phyloP scores from a whole-genome alignment of 768 basidiomycete species.

The Ramaria rubella region DNA sequence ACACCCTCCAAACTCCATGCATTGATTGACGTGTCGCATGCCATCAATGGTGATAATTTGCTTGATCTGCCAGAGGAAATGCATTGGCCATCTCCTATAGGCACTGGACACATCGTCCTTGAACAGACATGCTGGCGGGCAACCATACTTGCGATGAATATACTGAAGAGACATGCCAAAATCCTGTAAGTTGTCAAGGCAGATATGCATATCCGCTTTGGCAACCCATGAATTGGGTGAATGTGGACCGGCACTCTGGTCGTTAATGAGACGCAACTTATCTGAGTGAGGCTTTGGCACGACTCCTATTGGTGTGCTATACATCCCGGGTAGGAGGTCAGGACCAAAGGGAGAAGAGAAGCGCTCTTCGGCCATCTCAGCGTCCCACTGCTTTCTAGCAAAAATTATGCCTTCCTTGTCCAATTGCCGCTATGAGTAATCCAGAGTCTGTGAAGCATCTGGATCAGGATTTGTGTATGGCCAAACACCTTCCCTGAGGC shows the following conservation, averaged over 20 bases:
- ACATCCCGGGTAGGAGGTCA: constrained; percentile 24
- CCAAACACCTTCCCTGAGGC: constrained; percentile 39
- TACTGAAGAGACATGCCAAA: constrained; percentile 20
- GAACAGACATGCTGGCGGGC: constrained; percentile 15
- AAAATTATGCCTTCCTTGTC: constrained; percentile 17
- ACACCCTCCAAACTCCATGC: constrained; percentile 28
- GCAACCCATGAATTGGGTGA: no score
- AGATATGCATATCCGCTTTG: no score
- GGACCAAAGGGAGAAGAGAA: constrained; percentile 23
- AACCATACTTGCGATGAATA: constrained; percentile 7
- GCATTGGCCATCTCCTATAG: constrained; percentile 30
- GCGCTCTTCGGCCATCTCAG: constrained; percentile 15
- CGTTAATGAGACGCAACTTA: constrained; percentile 24
- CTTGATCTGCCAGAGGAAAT: constrained; percentile 36
- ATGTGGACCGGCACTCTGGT: constrained; percentile 29
- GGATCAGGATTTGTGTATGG: constrained; percentile 29
- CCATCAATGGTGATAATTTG: constrained; percentile 25
- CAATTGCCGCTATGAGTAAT: background rate
- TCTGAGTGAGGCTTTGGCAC: constrained; percentile 25
- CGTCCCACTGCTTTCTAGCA: constrained; percentile 20
- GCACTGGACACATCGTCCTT: constrained; percentile 36
- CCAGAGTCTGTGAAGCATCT: background rate
- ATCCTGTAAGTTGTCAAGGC: constrained; percentile 17
- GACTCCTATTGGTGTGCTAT: constrained; percentile 19
- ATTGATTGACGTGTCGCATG: constrained; percentile 23